These are phyloP conservation scores for Vaccinium corymbosum DNA, from an alignment of 148 eudicot species.

Conservation along the genomic window DNA sequence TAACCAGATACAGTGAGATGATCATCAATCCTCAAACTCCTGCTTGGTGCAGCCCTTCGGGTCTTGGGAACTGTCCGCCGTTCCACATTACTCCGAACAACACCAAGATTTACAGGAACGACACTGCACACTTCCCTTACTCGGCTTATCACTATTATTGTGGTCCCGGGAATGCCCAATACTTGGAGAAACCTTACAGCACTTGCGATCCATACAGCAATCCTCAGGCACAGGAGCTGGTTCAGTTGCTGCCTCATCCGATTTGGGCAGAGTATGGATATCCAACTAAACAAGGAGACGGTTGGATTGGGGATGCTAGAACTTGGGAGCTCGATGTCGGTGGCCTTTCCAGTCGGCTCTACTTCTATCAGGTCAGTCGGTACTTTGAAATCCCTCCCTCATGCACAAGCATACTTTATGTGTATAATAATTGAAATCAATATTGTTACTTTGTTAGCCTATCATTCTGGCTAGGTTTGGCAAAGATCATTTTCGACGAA, in stretches of 20 bases:
- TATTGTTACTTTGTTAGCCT: neutral
- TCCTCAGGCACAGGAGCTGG: constrained; percentile 78
- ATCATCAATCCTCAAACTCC: constrained; percentile 65
- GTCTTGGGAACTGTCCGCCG: constrained; percentile 60
- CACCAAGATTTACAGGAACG: constrained; percentile 51
- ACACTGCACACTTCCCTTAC: constrained; percentile 66
- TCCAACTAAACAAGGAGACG: constrained; percentile 71
- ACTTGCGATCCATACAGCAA: constrained; percentile 78
- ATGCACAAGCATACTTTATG: neutral
- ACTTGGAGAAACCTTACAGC: constrained; percentile 50
- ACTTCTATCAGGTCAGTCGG: constrained; percentile 61
- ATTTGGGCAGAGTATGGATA: constrained; percentile 74
- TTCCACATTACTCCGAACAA: constrained; percentile 69
- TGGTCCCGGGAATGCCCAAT: constrained; percentile 64
- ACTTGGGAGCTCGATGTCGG: constrained; percentile 85
- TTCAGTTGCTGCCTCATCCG: constrained; percentile 78
- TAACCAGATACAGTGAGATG: constrained; percentile 83
- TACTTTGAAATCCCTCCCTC: neutral
- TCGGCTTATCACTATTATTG: constrained; percentile 80
- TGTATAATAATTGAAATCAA: neutral
- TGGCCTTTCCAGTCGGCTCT: constrained; percentile 69
- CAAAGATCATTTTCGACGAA: neutral
- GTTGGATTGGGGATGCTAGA: constrained; percentile 76
- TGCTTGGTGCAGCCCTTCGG: constrained; percentile 60
- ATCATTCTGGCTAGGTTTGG: neutral